Evolutionary conservation across 2,329 filamentous ascomycete species (phyloP).

Genomic region (Trichophyton mentagrophytes): DNA sequence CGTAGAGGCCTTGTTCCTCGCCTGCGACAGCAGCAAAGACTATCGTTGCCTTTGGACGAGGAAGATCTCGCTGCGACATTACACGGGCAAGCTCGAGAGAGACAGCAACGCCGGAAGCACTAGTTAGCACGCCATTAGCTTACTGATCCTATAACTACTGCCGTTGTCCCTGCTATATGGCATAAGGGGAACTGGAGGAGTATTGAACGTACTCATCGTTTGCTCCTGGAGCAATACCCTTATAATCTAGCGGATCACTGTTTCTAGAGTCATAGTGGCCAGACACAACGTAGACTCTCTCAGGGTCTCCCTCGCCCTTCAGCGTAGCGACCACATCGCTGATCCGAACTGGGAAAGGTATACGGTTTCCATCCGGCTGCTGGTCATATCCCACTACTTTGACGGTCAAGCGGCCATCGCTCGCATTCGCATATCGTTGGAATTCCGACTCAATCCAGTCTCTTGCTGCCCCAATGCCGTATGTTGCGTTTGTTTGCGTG

Average conservation of each 20-base stretch:
- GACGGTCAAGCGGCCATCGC: conserved; percentile 8
- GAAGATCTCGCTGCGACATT: conserved; percentile 8
- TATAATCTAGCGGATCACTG: conserved; percentile 6
- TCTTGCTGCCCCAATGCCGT: conserved; percentile 9
- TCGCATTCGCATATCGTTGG: conserved; percentile 8
- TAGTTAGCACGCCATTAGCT: background rate
- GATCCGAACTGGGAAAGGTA: conserved; percentile 8
- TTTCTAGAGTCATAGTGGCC: conserved; percentile 9
- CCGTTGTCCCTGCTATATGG: background rate
- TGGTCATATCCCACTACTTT: conserved; percentile 9
- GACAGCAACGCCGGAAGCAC: conserved; percentile 9
- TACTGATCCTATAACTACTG: background rate
- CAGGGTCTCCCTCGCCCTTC: conserved; percentile 7
- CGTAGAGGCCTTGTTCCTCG: conserved; percentile 9
- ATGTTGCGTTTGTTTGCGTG: conserved; percentile 9
- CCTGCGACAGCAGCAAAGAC: conserved; percentile 10
- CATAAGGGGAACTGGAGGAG: background rate
- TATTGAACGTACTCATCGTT: conserved; percentile 8
- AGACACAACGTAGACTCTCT: conserved; percentile 9
- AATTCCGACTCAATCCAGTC: conserved; percentile 10
- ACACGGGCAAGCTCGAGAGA: conserved; percentile 10
- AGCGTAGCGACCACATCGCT: conserved; percentile 10
- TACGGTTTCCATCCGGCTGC: conserved; percentile 7
- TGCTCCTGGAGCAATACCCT: conserved; percentile 7
- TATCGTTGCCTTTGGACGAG: conserved; percentile 7